Evolutionary conservation across 768 basidiomycete genomes (phyloP), one percentile per base, ranked within the genome.

Genomic region (Suillus lakei): DNA sequence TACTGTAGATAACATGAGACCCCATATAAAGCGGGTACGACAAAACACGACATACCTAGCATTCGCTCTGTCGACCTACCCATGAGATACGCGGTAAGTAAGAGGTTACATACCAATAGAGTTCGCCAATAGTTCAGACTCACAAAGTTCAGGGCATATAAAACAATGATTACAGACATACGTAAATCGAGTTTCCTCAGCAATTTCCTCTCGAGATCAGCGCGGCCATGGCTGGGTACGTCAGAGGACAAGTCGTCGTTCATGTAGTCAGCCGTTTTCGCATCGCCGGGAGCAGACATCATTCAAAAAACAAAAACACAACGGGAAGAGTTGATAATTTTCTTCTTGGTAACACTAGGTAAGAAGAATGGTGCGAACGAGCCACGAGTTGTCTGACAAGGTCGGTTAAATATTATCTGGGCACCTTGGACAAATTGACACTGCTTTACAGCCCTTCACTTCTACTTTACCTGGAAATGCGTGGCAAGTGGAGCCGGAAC

Each of bases 101-200:
- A 23, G n/a, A 60, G 5, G 13, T 36, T 23, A 26, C 18, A 41
- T 23, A 9, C 12, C 12, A 2, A 38, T 9, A 53, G 13, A 38
- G 12, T 13, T 48, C 46, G 1, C 12, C 15, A 26, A 36, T 51
- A 60, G 26, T 28, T 8, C 28, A 56, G 8, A 34, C 64, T 56
- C 50, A 65, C 64, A 36, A 62, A 65, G 56, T 66, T 66, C 18
- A 66, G 55, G 13, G 63, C 59, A 48, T 66, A 63, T 3, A 66
- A 59, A 56, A 66, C 28, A 21, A 66, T 53, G 26, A 66, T 12
- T 26, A 63, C 44, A 8, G 41, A 30, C 61, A 66, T 55, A 5
- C 62, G 54, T 21, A 66, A 30, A 48, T 66, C 65, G 18, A 66
- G 62, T 46, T 66, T 66, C 38, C 62, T 23, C 10, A 46, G 16